Evolutionary conservation across 805 yeast genomes (phyloP), one percentile per base, ranked within the genome.

Genomic region (Hanseniaspora guilliermondii): DNA sequence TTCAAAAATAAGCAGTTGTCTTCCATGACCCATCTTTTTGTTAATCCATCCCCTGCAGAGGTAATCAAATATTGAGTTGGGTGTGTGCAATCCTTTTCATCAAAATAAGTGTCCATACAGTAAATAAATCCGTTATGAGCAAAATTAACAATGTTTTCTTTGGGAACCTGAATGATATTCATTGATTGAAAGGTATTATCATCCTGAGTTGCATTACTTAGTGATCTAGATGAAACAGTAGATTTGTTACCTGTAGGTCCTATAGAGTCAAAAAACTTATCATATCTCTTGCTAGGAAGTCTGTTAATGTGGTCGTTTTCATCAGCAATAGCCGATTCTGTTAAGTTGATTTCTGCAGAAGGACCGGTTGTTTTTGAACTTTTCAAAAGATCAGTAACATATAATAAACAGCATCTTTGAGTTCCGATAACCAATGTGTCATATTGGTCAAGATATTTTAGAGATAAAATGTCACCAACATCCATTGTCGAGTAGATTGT

Each of bases 81-180:
- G 22, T 58, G 56, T 9, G 11, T 12, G 5, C 17, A 14, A 2
- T 61, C 53, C 6, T 7, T 17, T 8, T 41, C 49, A 19, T 58
- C 56, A 16, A 39, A 41, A 36, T 58, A 58, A 11, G 54, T 45
- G 41, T 60, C 62, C 47, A 86, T 78, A 41, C 88, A 75, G 65
- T 89, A 88, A 12, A 91, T 81, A 60, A 85, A 91, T 16, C 97
- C 96, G 63, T 86, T 80, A 65, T 91, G 98, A 2, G 98, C 97
- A 67, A 86, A 91, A 5, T 80, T 71, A 5, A 85, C 73, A 44
- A 80, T 76, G 62, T 88, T 82, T 21, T 73, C 68, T 4, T 80
- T 70, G 0, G 87, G 85, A 11, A 87, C 76, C 66, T 91, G 88
- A 39, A 83, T 72, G 42, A 85, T 70, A 41, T 71, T 55, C 57